Conservation (phyloP, 2,329 filamentous ascomycete species). For the Sporothrix euskadiensis region DNA sequence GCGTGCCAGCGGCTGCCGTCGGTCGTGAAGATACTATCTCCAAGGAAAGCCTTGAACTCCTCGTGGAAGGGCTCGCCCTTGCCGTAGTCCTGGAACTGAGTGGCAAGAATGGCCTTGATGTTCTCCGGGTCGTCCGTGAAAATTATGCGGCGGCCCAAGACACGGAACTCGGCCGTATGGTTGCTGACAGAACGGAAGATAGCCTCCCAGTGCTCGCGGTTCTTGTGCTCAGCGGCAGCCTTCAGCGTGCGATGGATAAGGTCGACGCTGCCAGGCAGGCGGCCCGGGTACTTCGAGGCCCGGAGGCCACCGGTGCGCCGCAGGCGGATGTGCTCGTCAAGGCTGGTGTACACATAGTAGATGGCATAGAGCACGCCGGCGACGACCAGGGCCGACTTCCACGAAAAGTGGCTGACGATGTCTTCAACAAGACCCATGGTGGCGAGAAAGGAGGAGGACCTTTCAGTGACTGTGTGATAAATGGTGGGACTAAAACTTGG, state of each 20-base stretch:
- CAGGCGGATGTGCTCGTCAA: slow-evolving; percentile 23
- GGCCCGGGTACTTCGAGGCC: background rate
- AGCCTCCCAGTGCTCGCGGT: slow-evolving; percentile 62
- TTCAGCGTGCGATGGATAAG: slow-evolving; percentile 60
- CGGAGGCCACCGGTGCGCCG: slow-evolving; percentile 29
- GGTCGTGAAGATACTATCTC: slow-evolving; percentile 75
- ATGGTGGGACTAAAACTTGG: background rate
- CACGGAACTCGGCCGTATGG: slow-evolving; percentile 62
- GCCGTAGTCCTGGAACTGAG: slow-evolving; percentile 82
- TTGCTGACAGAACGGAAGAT: slow-evolving; percentile 49
- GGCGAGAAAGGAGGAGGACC: background rate
- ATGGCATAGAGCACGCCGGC: slow-evolving; percentile 44
- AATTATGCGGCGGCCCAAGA: slow-evolving; percentile 61
- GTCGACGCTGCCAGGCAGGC: slow-evolving; percentile 58
- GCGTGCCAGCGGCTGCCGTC: slow-evolving; percentile 78
- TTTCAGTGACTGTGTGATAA: background rate
- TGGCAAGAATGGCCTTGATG: slow-evolving; percentile 85
- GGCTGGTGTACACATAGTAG: slow-evolving; percentile 30
- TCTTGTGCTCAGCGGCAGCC: slow-evolving; percentile 54
- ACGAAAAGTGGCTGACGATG: slow-evolving; percentile 48
- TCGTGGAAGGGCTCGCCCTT: slow-evolving; percentile 74
- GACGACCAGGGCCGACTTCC: slow-evolving; percentile 43
- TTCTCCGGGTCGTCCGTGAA: slow-evolving; percentile 85
- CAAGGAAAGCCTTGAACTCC: slow-evolving; percentile 75
- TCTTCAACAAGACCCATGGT: slow-evolving; percentile 55